Evolutionary conservation across 164 flowering plant genomes (phyloP).

Genomic region (Houttuynia cordata): DNA sequence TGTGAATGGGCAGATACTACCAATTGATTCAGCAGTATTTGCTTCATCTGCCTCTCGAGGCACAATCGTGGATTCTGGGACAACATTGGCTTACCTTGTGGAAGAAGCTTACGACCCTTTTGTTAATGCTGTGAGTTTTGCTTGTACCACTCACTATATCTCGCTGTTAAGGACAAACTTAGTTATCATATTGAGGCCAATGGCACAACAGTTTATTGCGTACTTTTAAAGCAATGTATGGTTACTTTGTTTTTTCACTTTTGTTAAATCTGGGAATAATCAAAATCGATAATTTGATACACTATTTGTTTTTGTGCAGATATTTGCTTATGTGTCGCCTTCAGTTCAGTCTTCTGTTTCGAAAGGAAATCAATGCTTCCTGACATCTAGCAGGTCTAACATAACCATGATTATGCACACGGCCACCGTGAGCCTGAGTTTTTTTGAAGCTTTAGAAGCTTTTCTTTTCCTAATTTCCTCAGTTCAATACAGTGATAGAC

Average conservation of each 20-base stretch:
- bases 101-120: conserved; percentile 76
- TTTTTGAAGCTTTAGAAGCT: no score
- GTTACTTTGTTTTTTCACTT: no score
- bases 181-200: no score
- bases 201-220: no score
- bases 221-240: no score
- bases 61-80: conserved; percentile 93
- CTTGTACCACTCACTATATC: neutral
- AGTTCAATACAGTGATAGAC: no score
- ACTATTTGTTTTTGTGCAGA: conserved; percentile 29
- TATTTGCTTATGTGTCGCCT: conserved; percentile 37
- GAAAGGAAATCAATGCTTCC: conserved; percentile 66
- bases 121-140: conserved; percentile 22
- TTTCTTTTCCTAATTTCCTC: no score
- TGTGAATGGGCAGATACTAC: conserved; percentile 60
- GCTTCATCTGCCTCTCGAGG: conserved; percentile 60
- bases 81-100: conserved; percentile 90
- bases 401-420: neutral
- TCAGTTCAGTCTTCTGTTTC: conserved; percentile 29
- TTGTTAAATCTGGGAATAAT: no score
- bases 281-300: no score
- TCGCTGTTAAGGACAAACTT: no score
- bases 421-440: neutral
- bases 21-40: conserved; percentile 67
- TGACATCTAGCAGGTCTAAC: conserved; percentile 42